Base-by-base conservation (phyloP, 257 asterid genomes). In the Ocimum tenuiflorum region DNA sequence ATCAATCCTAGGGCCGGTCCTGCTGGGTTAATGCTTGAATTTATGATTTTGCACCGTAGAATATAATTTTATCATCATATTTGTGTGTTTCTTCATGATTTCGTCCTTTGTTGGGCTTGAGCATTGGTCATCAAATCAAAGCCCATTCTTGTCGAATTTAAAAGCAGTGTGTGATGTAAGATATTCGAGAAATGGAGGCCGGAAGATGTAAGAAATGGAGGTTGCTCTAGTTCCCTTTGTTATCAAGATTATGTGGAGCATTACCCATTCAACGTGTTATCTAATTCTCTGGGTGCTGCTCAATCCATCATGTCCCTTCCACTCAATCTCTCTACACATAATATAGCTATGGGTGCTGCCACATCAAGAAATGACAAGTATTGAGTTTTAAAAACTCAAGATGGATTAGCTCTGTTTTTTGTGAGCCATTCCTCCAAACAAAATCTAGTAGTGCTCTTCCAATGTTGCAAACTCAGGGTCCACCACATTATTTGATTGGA, bases 241-340 rank as follows among this genome's bases (percentile, higher is more conserved):
- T 76, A 66, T 57, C 83, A 72, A 54, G 81, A 76, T 48, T 78
- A 74, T 54, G 64, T 12, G 11, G 74, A 73, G 51, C 81, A 77
- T 11, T 75, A 71, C 63, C 75, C 75, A 4, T 13, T 73, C 29
- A 74, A 73, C 53, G 12, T 79, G 72, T 52, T 78, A 45, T 11
- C 81, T 0, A 77, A 77, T 52, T 19, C 88, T n/a, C n/a, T n/a
- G n/a, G 85, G 82, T 38, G 85, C 89, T 89, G 88, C 91, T 75
- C 94, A 0, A 67, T 63, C 42, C 82, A 74, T 8, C 22, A 67
- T 77, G 14, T 76, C 80, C 4, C 92, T 85, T 42, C 80, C 86
- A 5, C 91, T 86, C 43, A 68, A 77, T 58, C 36, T 86, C 35
- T 80, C 96, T 11, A n/a, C n/a, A n/a, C n/a, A n/a, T n/a, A n/a